Evolutionary conservation across 805 yeast species (phyloP), one percentile per base, ranked within the genome.

Genomic region (Teunomyces lycoperdinae): DNA sequence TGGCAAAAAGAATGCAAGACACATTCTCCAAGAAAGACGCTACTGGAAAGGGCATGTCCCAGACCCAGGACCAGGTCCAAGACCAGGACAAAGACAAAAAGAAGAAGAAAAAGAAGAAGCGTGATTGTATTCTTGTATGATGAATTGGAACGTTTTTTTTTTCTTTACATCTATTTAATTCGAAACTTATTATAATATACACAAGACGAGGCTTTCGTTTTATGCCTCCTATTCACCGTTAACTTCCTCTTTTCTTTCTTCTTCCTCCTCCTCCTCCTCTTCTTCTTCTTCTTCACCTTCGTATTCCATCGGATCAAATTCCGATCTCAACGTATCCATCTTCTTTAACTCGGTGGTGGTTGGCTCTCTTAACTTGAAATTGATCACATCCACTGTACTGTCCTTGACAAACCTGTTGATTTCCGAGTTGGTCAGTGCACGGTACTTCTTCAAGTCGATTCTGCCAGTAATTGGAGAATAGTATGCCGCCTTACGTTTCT

Each of bases 361-460:
- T 44, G 91, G 86, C 57, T 87, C 91, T 62, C 92, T 78, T 46
- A 89, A 67, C 43, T 75, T 72, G 52, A 85, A 71, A 45, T 83
- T 79, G 42, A 89, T 73, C 38, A 75, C 79, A 61, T 84, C 92
- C 51, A 78, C 67, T 20, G 87, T 81, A 46, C 78, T 68, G 29
- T 77, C 82, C 48, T 76, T 76, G 48, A 83, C 74, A 44, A 78
- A 77, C 30, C 80, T 78, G 53, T 78, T 78, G 53, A 81, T 68
- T 46, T 73, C 76, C n/a, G 69, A 58, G 54, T 73, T 78, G 42
- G 81, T 74, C 33, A 81, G 84, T 10, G 89, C 81, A 66, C 97
- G 82, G 63, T 96, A 83, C 63, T 92, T 85, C 71, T 87, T 89
- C 62, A 94, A 80, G 55, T 85, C 94, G 38, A 89, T 77, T 56